These are phyloP conservation scores for Lyophyllum shimeji DNA, from an alignment of 768 basidiomycete genomes.

Conservation along the genomic window DNA sequence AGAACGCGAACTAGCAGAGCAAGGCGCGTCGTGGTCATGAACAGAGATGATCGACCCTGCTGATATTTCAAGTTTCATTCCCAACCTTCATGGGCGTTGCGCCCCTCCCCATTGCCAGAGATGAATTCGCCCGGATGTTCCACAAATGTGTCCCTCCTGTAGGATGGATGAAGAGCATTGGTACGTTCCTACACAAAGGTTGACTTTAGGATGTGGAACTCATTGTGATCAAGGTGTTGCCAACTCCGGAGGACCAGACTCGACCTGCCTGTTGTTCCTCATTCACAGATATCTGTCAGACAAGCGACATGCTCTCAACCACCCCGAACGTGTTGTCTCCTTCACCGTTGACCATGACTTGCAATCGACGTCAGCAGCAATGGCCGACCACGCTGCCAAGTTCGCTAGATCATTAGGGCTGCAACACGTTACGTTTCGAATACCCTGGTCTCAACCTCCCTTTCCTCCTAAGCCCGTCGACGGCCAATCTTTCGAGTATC, in stretches of 20 bases:
- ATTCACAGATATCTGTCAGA: conserved; percentile 45
- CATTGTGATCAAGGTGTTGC: conserved; percentile 53
- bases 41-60: not conserved
- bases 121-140: conserved; percentile 53
- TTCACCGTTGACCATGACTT: conserved; percentile 71
- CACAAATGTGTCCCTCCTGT: conserved; percentile 43
- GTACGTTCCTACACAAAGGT: conserved; percentile 26
- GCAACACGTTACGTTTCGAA: conserved; percentile 40
- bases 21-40: conserved; percentile 22
- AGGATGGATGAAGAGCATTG: conserved; percentile 50
- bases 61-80: no score
- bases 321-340: conserved; percentile 42
- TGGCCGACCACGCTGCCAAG: conserved; percentile 50
- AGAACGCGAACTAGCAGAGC: conserved; percentile 53
- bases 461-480: conserved; percentile 48
- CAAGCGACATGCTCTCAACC: conserved; percentile 3
- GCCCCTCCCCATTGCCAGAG: conserved; percentile 35
- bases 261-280: conserved; percentile 74
- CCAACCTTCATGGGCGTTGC: conserved; percentile 3
- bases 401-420: conserved; percentile 46
- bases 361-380: conserved; percentile 52
- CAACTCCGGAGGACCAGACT: conserved; percentile 83
- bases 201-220: not conserved
- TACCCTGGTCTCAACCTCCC: conserved; percentile 59
- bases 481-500: conserved; percentile 47